Evolutionary conservation across 352 stramenopile species (phyloP), one percentile per base, ranked within the genome.

Genomic region (Globisporangium spinosum): DNA sequence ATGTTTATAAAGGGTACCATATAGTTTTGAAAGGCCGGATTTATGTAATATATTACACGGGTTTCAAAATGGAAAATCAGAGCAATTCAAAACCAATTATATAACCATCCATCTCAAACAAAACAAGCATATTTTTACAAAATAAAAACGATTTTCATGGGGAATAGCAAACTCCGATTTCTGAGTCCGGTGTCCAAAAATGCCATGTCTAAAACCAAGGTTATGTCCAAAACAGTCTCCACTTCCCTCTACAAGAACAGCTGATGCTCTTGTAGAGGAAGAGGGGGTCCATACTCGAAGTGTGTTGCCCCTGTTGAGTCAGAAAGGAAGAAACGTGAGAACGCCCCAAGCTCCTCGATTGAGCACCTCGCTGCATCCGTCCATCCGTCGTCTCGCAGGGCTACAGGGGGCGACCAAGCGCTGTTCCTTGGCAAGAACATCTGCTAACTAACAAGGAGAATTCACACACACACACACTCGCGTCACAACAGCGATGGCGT

Each of bases 401-500:
- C 43, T 51, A 20, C 7, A 51, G 43, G 17, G 40, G 17, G 17
- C 6, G 43, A 51, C 15, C 17, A 51, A 22, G 43, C 7, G 17
- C 43, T 22, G 43, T 9, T 22, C 3, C 17, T 7, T 8, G 17
- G 6, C 17, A 23, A 6, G n/a, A 20, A 17, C 43, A 7, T 17
- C 54, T 43, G 15, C 2, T 22, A 38, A 54, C 27, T 3, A 34
- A 61, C 13, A 23, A 61, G 23, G 4, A 47, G 2, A 22, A 61
- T 0, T 0, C 35, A 53, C 13, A 17, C 20, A 17, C 38, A 60
- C 20, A 29, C 54, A 27, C 61, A 47, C 49, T 20, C 45, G 17
- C 43, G 17, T 20, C 15, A 25, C 15, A 40, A 23, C 40, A 12
- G 22, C 58, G 15, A 73, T 73, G 68, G 45, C 68, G 35, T 65